Percentiles rank a stretch among this genome's conserved stretches.
Evolutionary conservation across 345 rosid genomes (phyloP).

Genomic region (Hypericum perforatum): DNA sequence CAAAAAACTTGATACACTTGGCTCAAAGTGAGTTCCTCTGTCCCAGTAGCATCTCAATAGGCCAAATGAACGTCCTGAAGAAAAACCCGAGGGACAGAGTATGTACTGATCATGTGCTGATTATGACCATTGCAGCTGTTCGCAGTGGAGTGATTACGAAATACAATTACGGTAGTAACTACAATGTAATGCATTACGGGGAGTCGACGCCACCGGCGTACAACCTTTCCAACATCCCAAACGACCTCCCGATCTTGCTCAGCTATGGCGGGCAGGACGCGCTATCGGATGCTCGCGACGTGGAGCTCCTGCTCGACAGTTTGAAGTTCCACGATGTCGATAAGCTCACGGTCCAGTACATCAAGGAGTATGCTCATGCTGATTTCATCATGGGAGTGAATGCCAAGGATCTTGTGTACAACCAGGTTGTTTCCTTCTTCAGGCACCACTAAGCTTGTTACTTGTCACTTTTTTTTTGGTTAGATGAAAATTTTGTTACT

Average conservation of each 20-base stretch:
- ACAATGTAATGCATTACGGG: conserved; percentile 55
- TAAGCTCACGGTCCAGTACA: conserved; percentile 51
- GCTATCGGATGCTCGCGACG: conserved; percentile 57
- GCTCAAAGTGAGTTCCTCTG: conserved; percentile 4
- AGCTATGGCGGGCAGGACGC: conserved; percentile 70
- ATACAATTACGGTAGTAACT: conserved; percentile 50
- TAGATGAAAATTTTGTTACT: too few species aligned
- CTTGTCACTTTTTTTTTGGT: too few species aligned
- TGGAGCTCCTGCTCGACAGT: conserved; percentile 40
- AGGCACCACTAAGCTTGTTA: conserved; percentile 21
- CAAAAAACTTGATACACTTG: conserved; percentile 7
- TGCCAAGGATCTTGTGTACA: conserved; percentile 75
- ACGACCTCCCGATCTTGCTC: conserved; percentile 52
- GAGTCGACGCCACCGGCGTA: conserved; percentile 50
- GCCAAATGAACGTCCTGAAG: background rate
- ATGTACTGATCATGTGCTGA: too few species aligned
- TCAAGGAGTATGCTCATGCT: conserved; percentile 65
- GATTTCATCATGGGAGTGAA: conserved; percentile 82
- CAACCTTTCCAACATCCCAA: conserved; percentile 70
- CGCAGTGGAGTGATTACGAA: conserved; percentile 52
- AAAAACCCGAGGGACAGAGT: too few species aligned
- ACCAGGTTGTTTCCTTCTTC: conserved; percentile 48
- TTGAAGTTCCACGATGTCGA: conserved; percentile 56
- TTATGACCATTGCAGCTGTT: conserved; percentile 34
- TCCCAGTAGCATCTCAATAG: conserved; percentile 7